These are phyloP conservation scores for Schwanniomyces occidentalis DNA, from an alignment of 805 yeast species.

Conservation along the genomic window DNA sequence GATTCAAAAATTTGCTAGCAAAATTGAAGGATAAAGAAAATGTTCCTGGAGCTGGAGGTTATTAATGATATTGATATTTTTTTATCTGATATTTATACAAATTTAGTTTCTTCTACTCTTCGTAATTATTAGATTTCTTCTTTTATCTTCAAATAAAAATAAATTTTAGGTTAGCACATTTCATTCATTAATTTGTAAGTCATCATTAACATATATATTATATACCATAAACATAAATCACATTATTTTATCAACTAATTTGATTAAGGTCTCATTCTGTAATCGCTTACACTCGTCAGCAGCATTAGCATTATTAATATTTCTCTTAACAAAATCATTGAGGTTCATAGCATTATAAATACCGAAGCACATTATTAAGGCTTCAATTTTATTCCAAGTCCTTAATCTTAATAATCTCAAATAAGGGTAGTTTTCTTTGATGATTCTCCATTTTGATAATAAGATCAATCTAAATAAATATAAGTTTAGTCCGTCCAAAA, in stretches of 20 bases:
- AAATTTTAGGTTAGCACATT: too few relatives aligned
- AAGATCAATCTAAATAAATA: slow-evolving; percentile 35
- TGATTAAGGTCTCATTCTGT: slow-evolving; percentile 16
- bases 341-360: slow-evolving; percentile 39
- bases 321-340: slow-evolving; percentile 27
- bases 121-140: too few relatives aligned
- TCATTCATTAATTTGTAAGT: too few relatives aligned
- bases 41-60: slow-evolving; percentile 79
- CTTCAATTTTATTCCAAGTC: slow-evolving; percentile 35
- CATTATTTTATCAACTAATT: slow-evolving; percentile 22
- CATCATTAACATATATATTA: too few relatives aligned
- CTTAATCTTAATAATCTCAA: slow-evolving; percentile 24
- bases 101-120: background rate
- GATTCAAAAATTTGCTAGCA: slow-evolving; percentile 64
- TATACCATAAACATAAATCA: too few relatives aligned
- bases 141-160: too few relatives aligned
- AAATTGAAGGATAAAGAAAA: slow-evolving; percentile 67
- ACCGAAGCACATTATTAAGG: slow-evolving; percentile 34
- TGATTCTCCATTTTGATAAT: slow-evolving; percentile 43
- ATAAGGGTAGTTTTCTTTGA: slow-evolving; percentile 38
- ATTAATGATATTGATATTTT: slow-evolving; percentile 25
- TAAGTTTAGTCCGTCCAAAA: slow-evolving; percentile 29
- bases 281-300: slow-evolving; percentile 11
- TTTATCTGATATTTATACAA: too few relatives aligned
- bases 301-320: slow-evolving; percentile 11